Conservation (phyloP, 371 early-diverging fungal species). For the Apophysomyces elegans region DNA sequence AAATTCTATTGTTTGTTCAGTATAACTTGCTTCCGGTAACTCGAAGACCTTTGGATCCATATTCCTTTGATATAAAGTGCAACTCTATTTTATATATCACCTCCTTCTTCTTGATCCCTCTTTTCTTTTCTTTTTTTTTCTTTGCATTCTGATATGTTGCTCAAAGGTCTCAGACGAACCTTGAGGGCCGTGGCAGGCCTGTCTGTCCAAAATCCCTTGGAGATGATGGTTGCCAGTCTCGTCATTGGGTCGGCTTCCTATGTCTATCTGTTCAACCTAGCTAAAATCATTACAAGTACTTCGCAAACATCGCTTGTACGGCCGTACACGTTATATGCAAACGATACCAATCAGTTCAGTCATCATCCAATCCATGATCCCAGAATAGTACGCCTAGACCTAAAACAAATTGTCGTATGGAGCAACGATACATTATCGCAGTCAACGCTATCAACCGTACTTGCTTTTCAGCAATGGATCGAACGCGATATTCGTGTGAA, state of each 20-base stretch:
- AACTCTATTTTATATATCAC: not conserved
- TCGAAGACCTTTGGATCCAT: not conserved
- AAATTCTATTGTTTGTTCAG: constrained; percentile 2
- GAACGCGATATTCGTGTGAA: constrained; percentile 51
- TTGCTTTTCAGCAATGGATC: constrained; percentile 56
- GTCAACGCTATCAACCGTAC: constrained; percentile 48
- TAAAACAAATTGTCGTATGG: constrained; percentile 57
- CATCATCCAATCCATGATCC: not conserved
- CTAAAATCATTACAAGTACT: constrained; percentile 73
- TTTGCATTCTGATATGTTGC: not conserved
- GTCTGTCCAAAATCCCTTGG: constrained; percentile 73
- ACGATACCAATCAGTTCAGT: constrained; percentile 26
- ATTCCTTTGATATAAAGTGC: not conserved
- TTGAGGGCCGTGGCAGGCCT: constrained; percentile 15
- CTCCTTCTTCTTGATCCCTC: not conserved
- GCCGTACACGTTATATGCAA: constrained; percentile 56
- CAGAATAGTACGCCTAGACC: constrained; percentile 55
- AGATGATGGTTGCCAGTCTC: constrained; percentile 77
- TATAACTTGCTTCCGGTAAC: not conserved
- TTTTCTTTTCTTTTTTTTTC: not conserved
- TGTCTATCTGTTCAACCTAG: constrained; percentile 77
- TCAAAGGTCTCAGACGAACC: not conserved
- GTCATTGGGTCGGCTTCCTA: constrained; percentile 77
- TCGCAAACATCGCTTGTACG: constrained; percentile 54
- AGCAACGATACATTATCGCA: constrained; percentile 37